Conservation (phyloP, 768 basidiomycete genomes). For the Suillus plorans region DNA sequence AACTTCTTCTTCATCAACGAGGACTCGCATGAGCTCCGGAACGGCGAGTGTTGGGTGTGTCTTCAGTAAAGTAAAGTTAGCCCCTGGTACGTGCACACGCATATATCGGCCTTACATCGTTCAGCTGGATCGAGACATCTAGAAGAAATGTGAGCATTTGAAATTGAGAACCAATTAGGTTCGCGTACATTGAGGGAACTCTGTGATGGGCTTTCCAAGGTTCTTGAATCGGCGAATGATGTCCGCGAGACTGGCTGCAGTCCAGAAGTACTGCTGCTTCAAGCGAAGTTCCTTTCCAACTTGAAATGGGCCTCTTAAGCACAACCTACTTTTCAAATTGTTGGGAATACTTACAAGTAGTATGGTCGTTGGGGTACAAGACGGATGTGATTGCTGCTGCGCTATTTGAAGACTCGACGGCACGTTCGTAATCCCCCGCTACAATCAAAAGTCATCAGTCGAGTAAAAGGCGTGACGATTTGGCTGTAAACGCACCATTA, state of each 20-base stretch:
- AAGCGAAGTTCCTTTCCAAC: slow-evolving; percentile 87
- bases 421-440: slow-evolving; percentile 93
- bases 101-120: slow-evolving; percentile 57
- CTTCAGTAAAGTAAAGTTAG: slow-evolving; percentile 34
- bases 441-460: neutral
- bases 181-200: slow-evolving; percentile 77
- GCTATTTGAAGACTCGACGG: slow-evolving; percentile 84
- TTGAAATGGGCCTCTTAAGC: slow-evolving; percentile 23
- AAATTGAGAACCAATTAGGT: neutral
- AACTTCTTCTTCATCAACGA: slow-evolving; percentile 89
- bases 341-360: slow-evolving; percentile 44
- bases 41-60: slow-evolving; percentile 96
- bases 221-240: slow-evolving; percentile 94
- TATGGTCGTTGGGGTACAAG: slow-evolving; percentile 94
- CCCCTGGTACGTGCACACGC: neutral
- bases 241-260: slow-evolving; percentile 82
- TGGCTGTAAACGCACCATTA: slow-evolving; percentile 58
- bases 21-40: slow-evolving; percentile 90
- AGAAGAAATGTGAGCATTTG: slow-evolving; percentile 7
- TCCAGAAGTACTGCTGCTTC: slow-evolving; percentile 98
- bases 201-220: slow-evolving; percentile 71
- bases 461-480: neutral
- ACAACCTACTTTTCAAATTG: neutral
- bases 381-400: slow-evolving; percentile 95
- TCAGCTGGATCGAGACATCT: slow-evolving; percentile 94